These are phyloP conservation scores for Stylonectria norvegica DNA, from an alignment of 2,329 filamentous ascomycete genomes.

Conservation along the genomic window DNA sequence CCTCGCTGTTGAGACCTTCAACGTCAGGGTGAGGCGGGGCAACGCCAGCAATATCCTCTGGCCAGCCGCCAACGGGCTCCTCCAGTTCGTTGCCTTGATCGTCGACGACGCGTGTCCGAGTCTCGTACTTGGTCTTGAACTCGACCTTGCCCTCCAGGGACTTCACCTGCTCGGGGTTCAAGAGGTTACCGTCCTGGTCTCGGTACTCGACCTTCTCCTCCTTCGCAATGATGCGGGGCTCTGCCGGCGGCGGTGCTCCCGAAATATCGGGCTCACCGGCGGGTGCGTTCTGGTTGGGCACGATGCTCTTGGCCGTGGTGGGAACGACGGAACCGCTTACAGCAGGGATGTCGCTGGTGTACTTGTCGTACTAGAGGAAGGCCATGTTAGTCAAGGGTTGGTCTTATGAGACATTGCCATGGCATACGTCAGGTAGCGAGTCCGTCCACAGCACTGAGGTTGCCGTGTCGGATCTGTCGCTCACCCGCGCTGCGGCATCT, in stretches of 20 bases:
- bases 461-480: constrained; percentile 6
- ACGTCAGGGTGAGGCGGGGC: constrained; percentile 60
- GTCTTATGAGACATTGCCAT: neutral
- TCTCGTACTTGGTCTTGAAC: constrained; percentile 94
- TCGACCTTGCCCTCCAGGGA: constrained; percentile 87
- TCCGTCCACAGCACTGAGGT: constrained; percentile 8
- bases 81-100: constrained; percentile 73
- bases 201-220: constrained; percentile 92
- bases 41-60: constrained; percentile 39
- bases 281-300: constrained; percentile 27
- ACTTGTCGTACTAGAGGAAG: constrained; percentile 46
- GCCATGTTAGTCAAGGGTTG: constrained; percentile 15
- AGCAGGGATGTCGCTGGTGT: constrained; percentile 30
- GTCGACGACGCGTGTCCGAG: constrained; percentile 82
- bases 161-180: constrained; percentile 79
- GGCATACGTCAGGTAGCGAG: constrained; percentile 7
- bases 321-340: constrained; percentile 28
- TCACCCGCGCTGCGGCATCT: constrained; percentile 27
- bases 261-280: constrained; percentile 40
- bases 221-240: constrained; percentile 48
- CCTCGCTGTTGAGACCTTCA: constrained; percentile 59
- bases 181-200: constrained; percentile 86
- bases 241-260: constrained; percentile 48
- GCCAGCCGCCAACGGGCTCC: constrained; percentile 39
- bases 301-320: constrained; percentile 22